Evolutionary conservation across 257 asterid species (phyloP).

Genomic region (Lycium barbarum): DNA sequence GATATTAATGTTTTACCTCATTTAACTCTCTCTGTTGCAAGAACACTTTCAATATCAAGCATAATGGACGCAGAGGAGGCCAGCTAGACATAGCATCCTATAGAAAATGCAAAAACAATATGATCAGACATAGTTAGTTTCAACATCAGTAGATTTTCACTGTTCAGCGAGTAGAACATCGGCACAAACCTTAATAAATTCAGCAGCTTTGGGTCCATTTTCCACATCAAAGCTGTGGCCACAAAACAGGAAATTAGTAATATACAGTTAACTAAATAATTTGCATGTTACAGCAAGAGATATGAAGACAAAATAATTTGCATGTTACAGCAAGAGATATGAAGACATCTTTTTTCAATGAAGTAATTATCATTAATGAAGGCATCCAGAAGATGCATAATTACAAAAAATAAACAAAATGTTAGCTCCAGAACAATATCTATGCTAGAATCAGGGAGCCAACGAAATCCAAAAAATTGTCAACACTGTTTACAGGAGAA

Average conservation of each 20-base stretch:
- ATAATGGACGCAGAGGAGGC: slow-evolving; percentile 89
- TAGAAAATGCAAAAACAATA: slow-evolving; percentile 13
- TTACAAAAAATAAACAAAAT: background rate
- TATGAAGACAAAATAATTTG: slow-evolving; percentile 2
- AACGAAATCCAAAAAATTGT: background rate
- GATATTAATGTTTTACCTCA: slow-evolving; percentile 59
- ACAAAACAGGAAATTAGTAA: slow-evolving; percentile 28
- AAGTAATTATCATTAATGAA: background rate
- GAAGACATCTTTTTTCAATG: background rate
- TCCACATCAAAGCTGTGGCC: slow-evolving; percentile 82
- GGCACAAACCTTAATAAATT: slow-evolving; percentile 72
- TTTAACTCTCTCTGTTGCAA: slow-evolving; percentile 95
- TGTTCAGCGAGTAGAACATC: background rate
- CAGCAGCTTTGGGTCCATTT: slow-evolving; percentile 97
- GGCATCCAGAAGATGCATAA: background rate
- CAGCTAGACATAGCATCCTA: slow-evolving; percentile 80
- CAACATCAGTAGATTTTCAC: background rate
- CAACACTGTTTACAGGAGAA: background rate
- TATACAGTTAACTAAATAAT: slow-evolving; percentile 5
- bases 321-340: background rate
- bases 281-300: background rate
- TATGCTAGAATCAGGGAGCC: background rate
- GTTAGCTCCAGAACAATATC: background rate
- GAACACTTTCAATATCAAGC: slow-evolving; percentile 89
- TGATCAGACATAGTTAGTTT: slow-evolving; percentile 10